These are phyloP conservation scores for Coniferiporia sulphurascens DNA, from an alignment of 1,284 basidiomycete species.

Conservation along the genomic window DNA sequence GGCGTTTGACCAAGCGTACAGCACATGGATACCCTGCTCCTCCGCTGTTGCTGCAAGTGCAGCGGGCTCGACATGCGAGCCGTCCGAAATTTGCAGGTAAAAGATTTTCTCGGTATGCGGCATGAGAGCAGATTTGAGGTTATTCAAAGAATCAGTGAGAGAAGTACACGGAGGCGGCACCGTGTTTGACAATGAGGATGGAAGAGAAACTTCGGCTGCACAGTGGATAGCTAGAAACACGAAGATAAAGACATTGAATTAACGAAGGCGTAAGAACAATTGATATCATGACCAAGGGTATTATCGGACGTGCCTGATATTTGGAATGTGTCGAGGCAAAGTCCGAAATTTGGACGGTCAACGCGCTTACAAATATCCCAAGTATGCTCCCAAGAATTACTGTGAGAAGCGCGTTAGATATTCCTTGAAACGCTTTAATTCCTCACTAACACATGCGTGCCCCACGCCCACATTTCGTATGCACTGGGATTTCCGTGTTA, in stretches of 20 bases:
- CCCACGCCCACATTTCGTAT: slow-evolving; percentile 34
- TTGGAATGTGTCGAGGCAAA: slow-evolving; percentile 32
- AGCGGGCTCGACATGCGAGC: slow-evolving; percentile 21
- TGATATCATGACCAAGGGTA: not conserved
- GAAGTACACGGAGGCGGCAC: slow-evolving; percentile 17
- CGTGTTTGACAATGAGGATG: slow-evolving; percentile 18
- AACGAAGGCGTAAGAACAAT: not conserved
- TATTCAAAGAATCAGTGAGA: slow-evolving; percentile 16
- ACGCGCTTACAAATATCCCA: slow-evolving; percentile 31
- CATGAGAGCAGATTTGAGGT: slow-evolving; percentile 22
- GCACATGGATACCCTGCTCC: slow-evolving; percentile 24
- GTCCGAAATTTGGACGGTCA: slow-evolving; percentile 28
- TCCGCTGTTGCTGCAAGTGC: slow-evolving; percentile 22
- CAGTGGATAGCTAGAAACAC: slow-evolving; percentile 21
- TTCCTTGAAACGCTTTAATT: not conserved
- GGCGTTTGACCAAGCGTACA: slow-evolving; percentile 30
- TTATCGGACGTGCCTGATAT: slow-evolving; percentile 23
- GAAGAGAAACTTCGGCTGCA: slow-evolving; percentile 16
- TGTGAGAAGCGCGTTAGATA: slow-evolving; percentile 9
- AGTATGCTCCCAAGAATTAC: slow-evolving; percentile 30
- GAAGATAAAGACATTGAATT: no score
- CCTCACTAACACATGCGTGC: slow-evolving; percentile 26
- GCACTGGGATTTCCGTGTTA: slow-evolving; percentile 21
- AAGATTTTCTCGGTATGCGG: slow-evolving; percentile 26
- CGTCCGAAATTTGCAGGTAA: slow-evolving; percentile 31